Evolutionary conservation across 768 basidiomycete species (phyloP).

Genomic region (Cystofilobasidium capitatum): DNA sequence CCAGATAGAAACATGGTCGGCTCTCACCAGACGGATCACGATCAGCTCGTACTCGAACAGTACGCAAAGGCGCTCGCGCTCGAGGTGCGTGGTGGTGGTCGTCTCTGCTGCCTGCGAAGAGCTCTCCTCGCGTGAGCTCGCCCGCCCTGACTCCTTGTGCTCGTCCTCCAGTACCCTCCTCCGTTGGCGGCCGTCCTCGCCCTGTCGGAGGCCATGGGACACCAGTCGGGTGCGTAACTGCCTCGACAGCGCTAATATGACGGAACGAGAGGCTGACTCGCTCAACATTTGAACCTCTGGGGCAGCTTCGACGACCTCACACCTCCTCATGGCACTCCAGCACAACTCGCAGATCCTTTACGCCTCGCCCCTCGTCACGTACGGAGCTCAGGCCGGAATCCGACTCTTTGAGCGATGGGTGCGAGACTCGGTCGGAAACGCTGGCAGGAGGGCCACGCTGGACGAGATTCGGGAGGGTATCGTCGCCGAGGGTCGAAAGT

Average conservation of each 20-base stretch:
- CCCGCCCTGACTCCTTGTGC: not conserved
- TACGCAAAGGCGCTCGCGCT: slow-evolving; percentile 14
- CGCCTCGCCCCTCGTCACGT: slow-evolving; percentile 35
- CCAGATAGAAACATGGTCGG: not conserved
- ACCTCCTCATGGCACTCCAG: slow-evolving; percentile 74
- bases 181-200: slow-evolving; percentile 83
- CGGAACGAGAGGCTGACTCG: not conserved
- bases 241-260: slow-evolving; percentile 20
- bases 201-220: slow-evolving; percentile 62
- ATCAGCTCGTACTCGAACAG: slow-evolving; percentile 4
- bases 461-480: slow-evolving; percentile 32
- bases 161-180: slow-evolving; percentile 31
- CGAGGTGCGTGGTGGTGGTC: slow-evolving; percentile 9
- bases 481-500: slow-evolving; percentile 47
- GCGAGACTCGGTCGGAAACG: slow-evolving; percentile 31
- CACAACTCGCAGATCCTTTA: slow-evolving; percentile 38
- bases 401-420: slow-evolving; percentile 40
- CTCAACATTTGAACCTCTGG: not conserved
- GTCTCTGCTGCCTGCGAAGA: too few species aligned
- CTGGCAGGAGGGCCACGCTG: slow-evolving; percentile 20
- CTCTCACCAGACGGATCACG: not conserved
- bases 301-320: slow-evolving; percentile 81
- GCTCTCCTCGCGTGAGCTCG: not conserved
- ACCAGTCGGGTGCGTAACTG: slow-evolving; percentile 60
- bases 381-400: slow-evolving; percentile 40